phyloP scores from a whole-genome alignment of 2,329 filamentous ascomycete species.

The Zasmidium cellare region DNA sequence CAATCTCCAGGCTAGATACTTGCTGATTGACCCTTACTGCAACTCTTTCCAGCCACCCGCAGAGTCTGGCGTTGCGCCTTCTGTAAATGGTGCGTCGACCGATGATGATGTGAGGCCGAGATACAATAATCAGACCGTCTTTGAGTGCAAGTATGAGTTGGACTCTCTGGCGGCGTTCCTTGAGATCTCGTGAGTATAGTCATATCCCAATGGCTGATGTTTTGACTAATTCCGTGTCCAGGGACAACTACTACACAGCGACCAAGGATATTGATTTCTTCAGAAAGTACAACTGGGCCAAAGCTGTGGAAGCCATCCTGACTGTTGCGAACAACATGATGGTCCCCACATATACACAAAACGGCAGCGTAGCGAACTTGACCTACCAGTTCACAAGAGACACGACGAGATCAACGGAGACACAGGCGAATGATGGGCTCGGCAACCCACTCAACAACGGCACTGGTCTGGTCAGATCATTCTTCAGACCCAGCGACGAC shows the following conservation, averaged over 20 bases:
- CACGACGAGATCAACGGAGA: constrained; percentile 48
- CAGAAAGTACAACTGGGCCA: constrained; percentile 48
- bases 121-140: constrained; percentile 47
- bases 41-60: constrained; percentile 55
- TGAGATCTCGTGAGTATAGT: constrained; percentile 40
- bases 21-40: constrained; percentile 59
- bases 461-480: constrained; percentile 51
- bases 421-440: constrained; percentile 54
- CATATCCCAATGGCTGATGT: too few species aligned
- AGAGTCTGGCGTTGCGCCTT: constrained; percentile 45
- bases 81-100: constrained; percentile 40
- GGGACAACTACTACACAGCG: constrained; percentile 49
- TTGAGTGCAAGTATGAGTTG: constrained; percentile 57
- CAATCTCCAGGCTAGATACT: constrained; percentile 69
- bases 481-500: constrained; percentile 54
- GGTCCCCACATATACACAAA: constrained; percentile 48
- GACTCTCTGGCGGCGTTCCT: constrained; percentile 55
- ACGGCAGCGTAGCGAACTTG: constrained; percentile 45
- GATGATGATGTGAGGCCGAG: constrained; percentile 45
- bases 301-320: constrained; percentile 47
- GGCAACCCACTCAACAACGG: constrained; percentile 51
- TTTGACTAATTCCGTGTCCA: not conserved
- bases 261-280: constrained; percentile 53
- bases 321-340: constrained; percentile 49
- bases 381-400: constrained; percentile 49